phyloP scores from a whole-genome alignment of 2,329 filamentous ascomycete species.

The Xylaria polymorpha region DNA sequence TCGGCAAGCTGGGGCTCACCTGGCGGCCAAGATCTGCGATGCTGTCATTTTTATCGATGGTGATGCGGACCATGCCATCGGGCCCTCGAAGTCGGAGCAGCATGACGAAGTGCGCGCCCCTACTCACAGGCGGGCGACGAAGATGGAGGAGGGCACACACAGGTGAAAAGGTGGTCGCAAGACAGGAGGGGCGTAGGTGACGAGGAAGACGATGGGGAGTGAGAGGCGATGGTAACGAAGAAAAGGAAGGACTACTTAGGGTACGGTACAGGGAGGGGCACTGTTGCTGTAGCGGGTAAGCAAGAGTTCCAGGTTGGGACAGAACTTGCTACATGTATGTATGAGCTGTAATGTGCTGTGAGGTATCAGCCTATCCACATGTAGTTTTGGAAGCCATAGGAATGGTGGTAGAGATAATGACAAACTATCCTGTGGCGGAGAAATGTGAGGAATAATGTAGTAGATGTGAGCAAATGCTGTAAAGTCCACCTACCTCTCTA shows the following conservation, averaged over 20 bases:
- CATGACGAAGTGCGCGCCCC: slow-evolving; percentile 63
- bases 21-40: slow-evolving; percentile 72
- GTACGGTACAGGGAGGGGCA: background rate
- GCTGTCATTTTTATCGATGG: slow-evolving; percentile 76
- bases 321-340: background rate
- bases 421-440: background rate
- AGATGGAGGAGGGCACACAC: background rate
- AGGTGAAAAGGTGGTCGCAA: background rate
- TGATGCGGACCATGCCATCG: slow-evolving; percentile 91
- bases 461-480: background rate
- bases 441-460: background rate
- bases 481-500: too few species aligned
- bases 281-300: background rate
- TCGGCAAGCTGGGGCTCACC: slow-evolving; percentile 52
- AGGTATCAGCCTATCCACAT: background rate
- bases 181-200: background rate
- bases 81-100: slow-evolving; percentile 88
- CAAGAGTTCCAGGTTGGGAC: background rate
- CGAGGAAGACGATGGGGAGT: background rate
- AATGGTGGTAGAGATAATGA: background rate
- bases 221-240: background rate
- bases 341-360: background rate
- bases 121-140: background rate
- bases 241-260: background rate
- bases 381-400: background rate